These are phyloP conservation scores for Colletotrichum sp. DNA, from an alignment of 2,329 filamentous ascomycete species.

Conservation along the genomic window DNA sequence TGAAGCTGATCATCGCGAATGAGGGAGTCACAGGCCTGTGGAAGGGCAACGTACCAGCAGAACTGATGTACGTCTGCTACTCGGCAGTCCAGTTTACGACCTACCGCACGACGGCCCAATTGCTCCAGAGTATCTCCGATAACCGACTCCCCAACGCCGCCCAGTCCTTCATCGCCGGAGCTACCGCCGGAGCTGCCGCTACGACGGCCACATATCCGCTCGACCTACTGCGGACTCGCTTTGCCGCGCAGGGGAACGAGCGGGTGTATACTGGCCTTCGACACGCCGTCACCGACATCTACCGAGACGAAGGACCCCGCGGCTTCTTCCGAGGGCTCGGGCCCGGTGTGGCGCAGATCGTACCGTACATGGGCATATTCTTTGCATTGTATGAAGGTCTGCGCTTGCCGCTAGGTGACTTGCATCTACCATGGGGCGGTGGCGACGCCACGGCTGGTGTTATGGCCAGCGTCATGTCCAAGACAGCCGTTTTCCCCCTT, in stretches of 20 bases:
- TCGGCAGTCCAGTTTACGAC: constrained; percentile 87
- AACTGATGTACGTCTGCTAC: constrained; percentile 92
- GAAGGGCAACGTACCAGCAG: constrained; percentile 98
- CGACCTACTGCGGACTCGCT: constrained; percentile 90
- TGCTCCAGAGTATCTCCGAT: constrained; percentile 57
- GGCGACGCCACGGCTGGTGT: constrained; percentile 86
- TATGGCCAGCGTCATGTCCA: constrained; percentile 78
- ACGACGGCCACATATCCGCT: constrained; percentile 90
- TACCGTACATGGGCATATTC: constrained; percentile 97
- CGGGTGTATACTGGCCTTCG: constrained; percentile 78
- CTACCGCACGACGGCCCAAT: constrained; percentile 77
- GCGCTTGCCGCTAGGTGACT: constrained; percentile 59
- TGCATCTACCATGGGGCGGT: constrained; percentile 72
- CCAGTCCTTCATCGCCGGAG: constrained; percentile 84
- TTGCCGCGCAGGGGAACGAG: constrained; percentile 88
- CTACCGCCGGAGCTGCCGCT: constrained; percentile 79
- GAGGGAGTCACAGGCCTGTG: constrained; percentile 89
- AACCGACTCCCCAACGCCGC: constrained; percentile 64
- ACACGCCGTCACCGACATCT: constrained; percentile 74
- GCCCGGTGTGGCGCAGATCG: constrained; percentile 84
- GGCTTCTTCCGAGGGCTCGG: constrained; percentile 91
- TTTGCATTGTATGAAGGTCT: constrained; percentile 88
- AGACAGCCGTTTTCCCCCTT: constrained; percentile 90
- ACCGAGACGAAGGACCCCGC: constrained; percentile 70
- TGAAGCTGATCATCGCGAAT: constrained; percentile 76